Evolutionary conservation across 2,329 filamentous ascomycete species (phyloP).

Genomic region (Fusarium hostae): DNA sequence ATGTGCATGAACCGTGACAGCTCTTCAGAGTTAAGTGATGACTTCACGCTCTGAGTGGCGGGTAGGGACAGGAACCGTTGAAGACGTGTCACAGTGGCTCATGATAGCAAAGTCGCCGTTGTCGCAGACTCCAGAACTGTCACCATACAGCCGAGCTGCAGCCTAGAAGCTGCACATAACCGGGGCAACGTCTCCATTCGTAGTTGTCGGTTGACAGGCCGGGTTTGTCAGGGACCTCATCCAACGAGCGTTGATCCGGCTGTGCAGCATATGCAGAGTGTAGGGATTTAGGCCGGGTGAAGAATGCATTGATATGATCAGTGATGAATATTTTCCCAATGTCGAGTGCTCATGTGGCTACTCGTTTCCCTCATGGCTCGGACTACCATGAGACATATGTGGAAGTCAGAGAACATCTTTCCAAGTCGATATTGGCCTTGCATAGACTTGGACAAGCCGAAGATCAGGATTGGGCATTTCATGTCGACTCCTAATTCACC

Average conservation of each 20-base stretch:
- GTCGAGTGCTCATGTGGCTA: conserved; percentile 9
- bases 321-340: neutral
- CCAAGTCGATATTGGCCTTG: neutral
- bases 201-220: conserved; percentile 14
- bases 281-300: neutral
- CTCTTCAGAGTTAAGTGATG: conserved; percentile 21
- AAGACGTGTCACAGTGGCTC: conserved; percentile 36
- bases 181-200: conserved; percentile 24
- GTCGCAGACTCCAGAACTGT: conserved; percentile 21
- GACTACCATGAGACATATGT: conserved; percentile 17
- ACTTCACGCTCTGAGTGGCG: conserved; percentile 24
- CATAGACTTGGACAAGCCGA: neutral
- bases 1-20: conserved; percentile 36
- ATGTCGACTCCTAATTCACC: neutral
- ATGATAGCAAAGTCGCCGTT: conserved; percentile 19
- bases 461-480: neutral
- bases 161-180: conserved; percentile 25
- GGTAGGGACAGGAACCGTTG: conserved; percentile 40
- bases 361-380: conserved; percentile 4
- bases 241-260: neutral
- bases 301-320: neutral
- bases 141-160: conserved; percentile 26
- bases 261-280: neutral
- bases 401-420: conserved; percentile 2
- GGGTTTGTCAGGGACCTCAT: neutral